Evolutionary conservation across 83 land plant species (phyloP).

Genomic region (Diphasiastrum complanatum): DNA sequence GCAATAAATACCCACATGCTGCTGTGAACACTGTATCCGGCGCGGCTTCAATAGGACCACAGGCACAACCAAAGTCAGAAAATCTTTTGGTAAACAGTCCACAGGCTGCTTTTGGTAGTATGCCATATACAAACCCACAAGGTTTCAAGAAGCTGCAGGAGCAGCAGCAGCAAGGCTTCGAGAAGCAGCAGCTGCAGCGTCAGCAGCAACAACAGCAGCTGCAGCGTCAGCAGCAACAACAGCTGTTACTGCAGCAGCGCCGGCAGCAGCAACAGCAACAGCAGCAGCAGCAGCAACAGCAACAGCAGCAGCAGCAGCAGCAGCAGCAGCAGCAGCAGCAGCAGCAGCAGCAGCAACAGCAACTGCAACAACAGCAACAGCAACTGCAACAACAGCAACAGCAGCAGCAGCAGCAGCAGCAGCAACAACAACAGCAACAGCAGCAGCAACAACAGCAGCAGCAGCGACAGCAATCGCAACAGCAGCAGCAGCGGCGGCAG

Average conservation of each 20-base stretch:
- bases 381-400: slow-evolving; percentile 39
- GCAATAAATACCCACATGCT: neutral
- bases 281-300: slow-evolving; percentile 7
- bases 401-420: no score
- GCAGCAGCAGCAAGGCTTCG: neutral
- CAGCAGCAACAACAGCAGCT: neutral
- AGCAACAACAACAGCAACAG: slow-evolving; percentile 49
- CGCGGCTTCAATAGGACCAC: neutral
- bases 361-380: slow-evolving; percentile 31
- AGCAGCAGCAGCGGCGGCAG: no score
- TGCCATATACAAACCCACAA: neutral
- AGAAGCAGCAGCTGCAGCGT: slow-evolving; percentile 10
- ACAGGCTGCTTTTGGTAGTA: no score
- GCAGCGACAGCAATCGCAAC: no score
- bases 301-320: slow-evolving; percentile 16
- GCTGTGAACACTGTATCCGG: neutral
- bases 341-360: slow-evolving; percentile 8
- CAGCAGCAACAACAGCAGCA: slow-evolving; percentile 37
- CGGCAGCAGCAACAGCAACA: slow-evolving; percentile 1
- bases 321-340: neutral
- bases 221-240: neutral
- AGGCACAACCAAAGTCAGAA: neutral
- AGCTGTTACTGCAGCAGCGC: neutral
- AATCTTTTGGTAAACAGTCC: neutral
- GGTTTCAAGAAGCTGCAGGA: slow-evolving; percentile 1